Percentiles rank a stretch among this genome's conserved stretches.
These are phyloP conservation scores for Astrephomene gubernaculifera DNA, from an alignment of 139 green algal genomes.

Conservation along the genomic window DNA sequence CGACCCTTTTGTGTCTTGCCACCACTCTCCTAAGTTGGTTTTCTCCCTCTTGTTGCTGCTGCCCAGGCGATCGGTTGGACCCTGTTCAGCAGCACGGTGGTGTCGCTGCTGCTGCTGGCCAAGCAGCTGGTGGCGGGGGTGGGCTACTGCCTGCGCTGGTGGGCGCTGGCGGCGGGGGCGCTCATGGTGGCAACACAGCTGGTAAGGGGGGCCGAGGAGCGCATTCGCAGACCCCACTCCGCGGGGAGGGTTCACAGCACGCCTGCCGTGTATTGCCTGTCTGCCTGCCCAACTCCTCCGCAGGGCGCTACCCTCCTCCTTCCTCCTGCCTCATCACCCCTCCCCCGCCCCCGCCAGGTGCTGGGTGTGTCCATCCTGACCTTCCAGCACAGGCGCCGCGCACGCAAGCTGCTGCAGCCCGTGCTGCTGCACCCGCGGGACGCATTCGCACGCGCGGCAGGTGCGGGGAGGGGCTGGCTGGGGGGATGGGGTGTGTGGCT, in stretches of 20 bases:
- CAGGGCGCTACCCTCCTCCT: neutral
- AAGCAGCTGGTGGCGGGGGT: conserved; percentile 68
- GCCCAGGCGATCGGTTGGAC: conserved; percentile 78
- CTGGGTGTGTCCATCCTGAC: conserved; percentile 64
- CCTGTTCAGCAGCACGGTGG: conserved; percentile 75
- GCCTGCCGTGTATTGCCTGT: neutral
- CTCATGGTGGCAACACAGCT: conserved; percentile 75
- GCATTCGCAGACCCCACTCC: neutral
- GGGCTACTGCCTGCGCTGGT: conserved; percentile 71
- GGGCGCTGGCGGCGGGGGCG: conserved; percentile 65
- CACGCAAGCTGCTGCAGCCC: conserved; percentile 23
- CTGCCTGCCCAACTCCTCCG: neutral
- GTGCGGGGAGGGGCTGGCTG: neutral
- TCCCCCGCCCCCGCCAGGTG: conserved; percentile 37
- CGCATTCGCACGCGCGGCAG: conserved; percentile 17
- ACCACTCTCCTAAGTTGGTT: too few relatives aligned
- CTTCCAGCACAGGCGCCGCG: conserved; percentile 43
- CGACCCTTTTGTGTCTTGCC: neutral
- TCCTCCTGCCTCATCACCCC: neutral
- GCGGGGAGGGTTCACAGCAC: neutral
- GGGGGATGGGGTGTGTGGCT: neutral
- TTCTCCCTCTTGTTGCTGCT: too few relatives aligned
- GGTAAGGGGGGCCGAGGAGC: conserved; percentile 16
- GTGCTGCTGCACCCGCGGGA: conserved; percentile 27
- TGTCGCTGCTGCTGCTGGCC: conserved; percentile 67